These are phyloP conservation scores for Penicillium aurantiogriseum DNA, from an alignment of 2,329 filamentous ascomycete genomes.

Conservation along the genomic window DNA sequence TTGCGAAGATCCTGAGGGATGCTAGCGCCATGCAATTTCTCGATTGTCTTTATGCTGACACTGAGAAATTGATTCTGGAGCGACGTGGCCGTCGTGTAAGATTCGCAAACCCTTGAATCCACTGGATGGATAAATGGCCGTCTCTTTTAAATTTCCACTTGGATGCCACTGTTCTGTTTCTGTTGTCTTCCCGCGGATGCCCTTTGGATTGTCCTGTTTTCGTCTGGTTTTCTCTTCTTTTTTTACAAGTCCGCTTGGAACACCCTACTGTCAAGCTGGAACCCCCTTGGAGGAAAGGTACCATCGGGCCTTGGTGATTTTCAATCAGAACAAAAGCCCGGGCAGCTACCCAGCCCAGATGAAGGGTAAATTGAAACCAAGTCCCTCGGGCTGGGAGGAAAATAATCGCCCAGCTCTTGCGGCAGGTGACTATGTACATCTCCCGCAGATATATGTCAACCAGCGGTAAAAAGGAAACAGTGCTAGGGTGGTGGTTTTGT, in stretches of 20 bases:
- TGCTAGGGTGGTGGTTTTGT: not conserved
- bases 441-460: not conserved
- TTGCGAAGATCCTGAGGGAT: slow-evolving; percentile 83
- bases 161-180: slow-evolving; percentile 2
- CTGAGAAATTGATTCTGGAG: slow-evolving; percentile 75
- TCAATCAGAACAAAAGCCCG: not conserved
- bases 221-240: not conserved
- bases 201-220: slow-evolving; percentile 5
- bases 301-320: not conserved
- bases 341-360: not conserved
- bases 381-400: not conserved
- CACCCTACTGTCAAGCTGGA: not conserved
- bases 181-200: slow-evolving; percentile 1
- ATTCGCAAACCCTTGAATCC: slow-evolving; percentile 32
- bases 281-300: slow-evolving; percentile 1
- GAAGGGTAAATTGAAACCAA: not conserved
- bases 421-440: not conserved
- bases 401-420: not conserved
- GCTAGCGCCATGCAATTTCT: slow-evolving; percentile 78
- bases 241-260: slow-evolving; percentile 2
- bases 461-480: not conserved
- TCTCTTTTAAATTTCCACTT: not conserved
- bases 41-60: slow-evolving; percentile 77
- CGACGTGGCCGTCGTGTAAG: slow-evolving; percentile 46
- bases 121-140: slow-evolving; percentile 9